phyloP scores from a whole-genome alignment of 1,284 basidiomycete species.

The Anthracocystis panici-leucophaei region DNA sequence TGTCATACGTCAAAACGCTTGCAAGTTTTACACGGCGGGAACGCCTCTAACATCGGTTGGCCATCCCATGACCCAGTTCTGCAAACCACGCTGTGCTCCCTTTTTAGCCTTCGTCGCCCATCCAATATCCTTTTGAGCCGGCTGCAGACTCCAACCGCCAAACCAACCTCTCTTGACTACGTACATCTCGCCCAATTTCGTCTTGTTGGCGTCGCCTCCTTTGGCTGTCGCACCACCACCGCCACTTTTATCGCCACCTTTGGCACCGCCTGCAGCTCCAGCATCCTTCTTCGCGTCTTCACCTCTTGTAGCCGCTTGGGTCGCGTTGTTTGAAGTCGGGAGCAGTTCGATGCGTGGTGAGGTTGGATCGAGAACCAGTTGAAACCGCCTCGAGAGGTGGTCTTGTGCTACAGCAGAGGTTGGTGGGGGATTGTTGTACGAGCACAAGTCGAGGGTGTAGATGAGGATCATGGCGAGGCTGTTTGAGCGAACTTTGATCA shows the following conservation, averaged over 20 bases:
- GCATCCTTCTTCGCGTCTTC: slow-evolving; percentile 13
- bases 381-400: slow-evolving; percentile 20
- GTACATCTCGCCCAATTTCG: slow-evolving; percentile 10
- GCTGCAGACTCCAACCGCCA: slow-evolving; percentile 33
- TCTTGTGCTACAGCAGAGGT: not conserved
- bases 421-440: slow-evolving; percentile 28
- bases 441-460: slow-evolving; percentile 30
- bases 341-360: slow-evolving; percentile 31
- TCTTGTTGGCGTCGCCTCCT: slow-evolving; percentile 1
- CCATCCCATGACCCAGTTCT: slow-evolving; percentile 34
- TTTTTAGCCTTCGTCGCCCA: slow-evolving; percentile 16
- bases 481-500: not conserved
- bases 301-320: slow-evolving; percentile 5
- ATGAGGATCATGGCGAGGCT: slow-evolving; percentile 37
- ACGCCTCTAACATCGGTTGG: slow-evolving; percentile 5
- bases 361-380: slow-evolving; percentile 21
- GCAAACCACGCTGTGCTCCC: slow-evolving; percentile 2
- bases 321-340: slow-evolving; percentile 5
- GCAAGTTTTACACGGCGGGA: not conserved
- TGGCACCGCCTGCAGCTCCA: not conserved
- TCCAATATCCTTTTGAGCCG: slow-evolving; percentile 5
- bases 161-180: slow-evolving; percentile 36
- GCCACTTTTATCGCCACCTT: slow-evolving; percentile 4
- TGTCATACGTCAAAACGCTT: not conserved
- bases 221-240: slow-evolving; percentile 4